Evolutionary conservation across 202 grass and related monocot species (phyloP).

Genomic region (Cymbopogon flexuosus): DNA sequence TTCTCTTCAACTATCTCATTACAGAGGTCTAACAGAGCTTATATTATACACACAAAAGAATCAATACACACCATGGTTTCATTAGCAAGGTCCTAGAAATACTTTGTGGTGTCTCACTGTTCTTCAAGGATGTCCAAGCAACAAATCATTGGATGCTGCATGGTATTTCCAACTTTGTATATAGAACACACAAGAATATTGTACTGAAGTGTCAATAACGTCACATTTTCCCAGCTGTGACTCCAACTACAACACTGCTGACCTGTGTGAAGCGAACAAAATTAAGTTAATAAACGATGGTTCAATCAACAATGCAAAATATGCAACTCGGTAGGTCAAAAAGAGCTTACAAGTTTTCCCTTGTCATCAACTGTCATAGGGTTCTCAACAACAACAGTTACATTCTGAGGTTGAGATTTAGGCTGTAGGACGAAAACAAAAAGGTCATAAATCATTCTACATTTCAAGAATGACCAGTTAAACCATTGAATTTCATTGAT

Average conservation of each 20-base stretch:
- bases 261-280: slow-evolving; percentile 54
- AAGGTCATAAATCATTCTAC: slow-evolving; percentile 12
- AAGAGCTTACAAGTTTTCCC: slow-evolving; percentile 78
- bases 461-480: slow-evolving; percentile 17
- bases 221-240: slow-evolving; percentile 76
- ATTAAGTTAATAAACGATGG: background rate
- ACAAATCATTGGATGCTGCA: slow-evolving; percentile 3
- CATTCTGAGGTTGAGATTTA: slow-evolving; percentile 59
- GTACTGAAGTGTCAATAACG: background rate
- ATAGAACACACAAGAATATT: slow-evolving; percentile 20
- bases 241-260: slow-evolving; percentile 86
- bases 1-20: background rate
- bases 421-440: slow-evolving; percentile 42
- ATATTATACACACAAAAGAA: slow-evolving; percentile 46
- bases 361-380: slow-evolving; percentile 80
- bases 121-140: slow-evolving; percentile 20
- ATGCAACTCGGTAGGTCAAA: background rate
- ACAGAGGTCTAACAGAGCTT: slow-evolving; percentile 18
- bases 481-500: background rate
- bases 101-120: slow-evolving; percentile 6
- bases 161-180: slow-evolving; percentile 14
- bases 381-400: slow-evolving; percentile 92
- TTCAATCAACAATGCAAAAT: background rate
- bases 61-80: slow-evolving; percentile 28
- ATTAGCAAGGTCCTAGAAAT: slow-evolving; percentile 8